Percentiles rank a stretch among this genome's conserved stretches.
These are phyloP conservation scores for Plantago lanceolata DNA, from an alignment of 305 asterid genomes.

Conservation along the genomic window DNA sequence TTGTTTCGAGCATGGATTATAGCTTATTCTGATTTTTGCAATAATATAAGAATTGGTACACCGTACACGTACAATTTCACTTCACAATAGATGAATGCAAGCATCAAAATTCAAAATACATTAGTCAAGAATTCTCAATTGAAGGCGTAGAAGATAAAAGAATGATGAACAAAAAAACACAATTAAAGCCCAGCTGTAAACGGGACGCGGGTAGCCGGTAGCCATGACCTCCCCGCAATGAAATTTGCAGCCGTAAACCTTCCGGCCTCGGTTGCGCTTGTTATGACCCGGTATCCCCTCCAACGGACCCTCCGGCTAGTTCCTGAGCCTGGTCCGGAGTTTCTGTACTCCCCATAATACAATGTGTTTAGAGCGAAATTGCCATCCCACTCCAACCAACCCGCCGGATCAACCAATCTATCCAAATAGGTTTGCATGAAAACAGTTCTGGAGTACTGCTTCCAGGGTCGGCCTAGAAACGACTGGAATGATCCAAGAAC, in stretches of 20 bases:
- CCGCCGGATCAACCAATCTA: conserved; percentile 55
- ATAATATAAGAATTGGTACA: too few relatives aligned
- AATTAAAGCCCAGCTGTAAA: conserved; percentile 50
- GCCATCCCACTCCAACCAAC: conserved; percentile 85
- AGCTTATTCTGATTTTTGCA: too few relatives aligned
- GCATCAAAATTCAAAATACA: too few relatives aligned
- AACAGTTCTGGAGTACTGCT: conserved; percentile 63
- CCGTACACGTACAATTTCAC: too few relatives aligned
- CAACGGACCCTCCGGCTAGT: conserved; percentile 57
- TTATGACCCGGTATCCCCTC: conserved; percentile 67
- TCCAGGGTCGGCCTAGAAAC: conserved; percentile 76
- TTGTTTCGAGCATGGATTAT: too few relatives aligned
- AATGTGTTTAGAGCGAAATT: conserved; percentile 57
- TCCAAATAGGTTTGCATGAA: conserved; percentile 45
- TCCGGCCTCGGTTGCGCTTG: conserved; percentile 49
- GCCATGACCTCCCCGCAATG: conserved; percentile 64
- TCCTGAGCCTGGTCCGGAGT: conserved; percentile 58
- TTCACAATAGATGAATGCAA: too few relatives aligned
- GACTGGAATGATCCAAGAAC: conserved; percentile 41
- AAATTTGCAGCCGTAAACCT: conserved; percentile 50
- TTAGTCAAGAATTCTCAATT: too few relatives aligned
- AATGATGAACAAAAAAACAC: not conserved
- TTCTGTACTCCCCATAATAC: conserved; percentile 67
- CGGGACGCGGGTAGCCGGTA: conserved; percentile 61
- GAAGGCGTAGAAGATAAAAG: too few relatives aligned